Evolutionary conservation across 768 basidiomycete genomes (phyloP), one percentile per base, ranked within the genome.

Genomic region (Rhizopogon rudus): DNA sequence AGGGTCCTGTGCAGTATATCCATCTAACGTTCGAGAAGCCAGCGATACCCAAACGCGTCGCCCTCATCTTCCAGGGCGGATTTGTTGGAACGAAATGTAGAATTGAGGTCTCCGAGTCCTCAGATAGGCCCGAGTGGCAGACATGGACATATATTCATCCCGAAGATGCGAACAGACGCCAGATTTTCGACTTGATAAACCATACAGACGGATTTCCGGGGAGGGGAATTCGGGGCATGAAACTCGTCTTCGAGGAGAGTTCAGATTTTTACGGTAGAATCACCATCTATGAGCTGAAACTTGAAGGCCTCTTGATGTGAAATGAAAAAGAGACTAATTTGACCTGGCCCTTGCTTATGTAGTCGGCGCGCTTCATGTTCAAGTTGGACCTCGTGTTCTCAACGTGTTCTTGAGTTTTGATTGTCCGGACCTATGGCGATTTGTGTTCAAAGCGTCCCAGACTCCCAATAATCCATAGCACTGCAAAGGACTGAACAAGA

Each of bases 211-310:
- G 55, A 9, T 63, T 68, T 9, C 29, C 31, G 9, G 7, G 52
- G 17, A 55, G 67, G 28, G 61, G 66, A 31, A 69, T 84, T 14
- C 68, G 61, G 54, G 72, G 75, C 16, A 56, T 93, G 59, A 87
- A 81, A 67, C 67, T 93, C 12, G 73, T 88, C 5, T 93, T 93
- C 57, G 85, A 89, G 61, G 79, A 83, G 65, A 89, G 88, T 66
- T 91, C 91, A 17, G 91, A 92, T 70, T 88, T 92, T 63, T 93
- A 91, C 64, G 91, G 91, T 52, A 78, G 90, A 68, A 77, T 91
- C 43, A 88, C 82, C 7, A 65, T 91, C 41, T 91, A 91, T 64
- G 84, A 90, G 64, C 62, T 91, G 39, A 65, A 60, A 42, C 31
- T 77, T 31, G 55, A 74, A 53, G 73, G 72, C 1, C 20, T 53